Conservation (phyloP, 2,329 filamentous ascomycete genomes). For the Beauveria australis region DNA sequence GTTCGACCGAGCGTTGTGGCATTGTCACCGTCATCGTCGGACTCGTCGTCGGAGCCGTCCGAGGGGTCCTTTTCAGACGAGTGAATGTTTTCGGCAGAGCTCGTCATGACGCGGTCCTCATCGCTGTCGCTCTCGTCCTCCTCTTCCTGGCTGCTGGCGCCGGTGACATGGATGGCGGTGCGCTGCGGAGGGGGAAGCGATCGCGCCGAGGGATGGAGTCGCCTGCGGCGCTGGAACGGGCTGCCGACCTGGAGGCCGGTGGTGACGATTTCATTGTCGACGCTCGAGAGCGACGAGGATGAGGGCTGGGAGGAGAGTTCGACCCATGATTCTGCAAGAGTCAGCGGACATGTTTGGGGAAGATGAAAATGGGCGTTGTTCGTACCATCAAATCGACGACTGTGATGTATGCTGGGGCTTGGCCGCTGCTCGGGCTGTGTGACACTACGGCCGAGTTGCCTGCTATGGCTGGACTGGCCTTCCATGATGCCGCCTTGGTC, state of each 20-base stretch:
- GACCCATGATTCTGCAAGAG: slow-evolving; percentile 78
- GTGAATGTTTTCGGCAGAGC: slow-evolving; percentile 47
- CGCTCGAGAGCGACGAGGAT: slow-evolving; percentile 82
- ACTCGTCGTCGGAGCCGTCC: slow-evolving; percentile 39
- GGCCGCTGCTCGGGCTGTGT: slow-evolving; percentile 21
- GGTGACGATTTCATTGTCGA: slow-evolving; percentile 81
- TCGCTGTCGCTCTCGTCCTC: slow-evolving; percentile 84
- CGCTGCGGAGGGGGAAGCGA: slow-evolving; percentile 30
- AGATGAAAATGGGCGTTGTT: slow-evolving; percentile 17
- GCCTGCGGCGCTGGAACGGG: slow-evolving; percentile 53
- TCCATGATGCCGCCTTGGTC: slow-evolving; percentile 18
- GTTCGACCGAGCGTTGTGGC: slow-evolving; percentile 66
- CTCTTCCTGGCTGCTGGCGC: slow-evolving; percentile 78
- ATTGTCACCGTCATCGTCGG: slow-evolving; percentile 58
- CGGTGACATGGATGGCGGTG: slow-evolving; percentile 29
- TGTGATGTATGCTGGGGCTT: slow-evolving; percentile 23
- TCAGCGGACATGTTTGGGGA: neutral
- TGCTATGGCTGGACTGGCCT: slow-evolving; percentile 19
- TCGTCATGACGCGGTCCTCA: slow-evolving; percentile 52
- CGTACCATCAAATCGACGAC: slow-evolving; percentile 30
- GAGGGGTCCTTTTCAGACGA: slow-evolving; percentile 30
- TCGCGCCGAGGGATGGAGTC: slow-evolving; percentile 26
- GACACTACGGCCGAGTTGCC: slow-evolving; percentile 19
- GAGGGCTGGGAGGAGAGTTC: slow-evolving; percentile 90
- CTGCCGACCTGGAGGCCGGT: slow-evolving; percentile 73